Evolutionary conservation across 1,284 basidiomycete species (phyloP).

Genomic region (Sphaerobolus stellatus): DNA sequence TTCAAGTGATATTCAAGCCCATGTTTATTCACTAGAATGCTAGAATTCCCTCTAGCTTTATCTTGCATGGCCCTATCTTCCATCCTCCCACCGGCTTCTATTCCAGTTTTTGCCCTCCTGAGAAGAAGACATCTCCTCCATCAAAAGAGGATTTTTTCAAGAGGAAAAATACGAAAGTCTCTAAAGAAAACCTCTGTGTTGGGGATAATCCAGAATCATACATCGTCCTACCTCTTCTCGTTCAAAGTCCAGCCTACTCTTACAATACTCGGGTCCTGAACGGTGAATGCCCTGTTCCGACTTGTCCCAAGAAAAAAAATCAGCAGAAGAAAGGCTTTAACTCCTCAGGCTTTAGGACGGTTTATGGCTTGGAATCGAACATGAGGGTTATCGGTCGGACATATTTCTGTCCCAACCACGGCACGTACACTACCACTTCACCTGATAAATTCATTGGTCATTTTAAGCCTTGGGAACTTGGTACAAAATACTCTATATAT

Average conservation of each 20-base stretch:
- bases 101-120: too few relatives aligned
- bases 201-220: too few relatives aligned
- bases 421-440: not conserved
- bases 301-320: not conserved
- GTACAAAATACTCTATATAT: too few relatives aligned
- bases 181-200: not conserved
- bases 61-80: not conserved
- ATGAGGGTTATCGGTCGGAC: not conserved
- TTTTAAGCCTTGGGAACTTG: not conserved
- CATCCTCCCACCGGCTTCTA: not conserved
- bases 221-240: not conserved
- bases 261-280: too few relatives aligned
- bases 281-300: not conserved
- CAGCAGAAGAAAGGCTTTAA: not conserved
- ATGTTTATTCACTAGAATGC: too few relatives aligned
- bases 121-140: too few relatives aligned
- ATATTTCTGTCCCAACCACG: not conserved
- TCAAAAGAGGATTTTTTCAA: too few relatives aligned
- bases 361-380: slow-evolving; percentile 1
- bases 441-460: not conserved
- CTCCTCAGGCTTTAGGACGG: not conserved
- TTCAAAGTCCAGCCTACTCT: not conserved
- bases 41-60: too few relatives aligned
- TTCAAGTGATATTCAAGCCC: too few relatives aligned
- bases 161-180: too few relatives aligned